These are phyloP conservation scores for Parasitella parasitica DNA, from an alignment of 371 early-diverging fungal genomes.

Conservation along the genomic window DNA sequence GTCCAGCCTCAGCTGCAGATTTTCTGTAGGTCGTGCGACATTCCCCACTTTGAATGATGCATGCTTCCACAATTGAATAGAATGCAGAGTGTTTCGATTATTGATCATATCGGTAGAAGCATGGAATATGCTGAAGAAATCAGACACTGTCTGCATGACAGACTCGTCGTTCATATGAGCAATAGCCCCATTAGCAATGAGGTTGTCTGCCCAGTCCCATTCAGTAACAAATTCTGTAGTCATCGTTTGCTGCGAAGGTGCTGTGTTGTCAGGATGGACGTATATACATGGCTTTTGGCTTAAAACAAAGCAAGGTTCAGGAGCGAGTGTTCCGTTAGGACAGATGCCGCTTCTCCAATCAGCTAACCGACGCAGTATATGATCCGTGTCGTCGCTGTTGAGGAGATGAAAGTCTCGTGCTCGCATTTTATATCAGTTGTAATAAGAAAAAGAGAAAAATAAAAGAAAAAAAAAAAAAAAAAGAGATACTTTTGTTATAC, in stretches of 20 bases:
- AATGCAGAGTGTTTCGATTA: slow-evolving; percentile 19
- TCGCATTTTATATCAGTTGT: not conserved
- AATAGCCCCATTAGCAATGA: slow-evolving; percentile 30
- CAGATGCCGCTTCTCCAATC: slow-evolving; percentile 40
- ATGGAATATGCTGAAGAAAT: slow-evolving; percentile 36
- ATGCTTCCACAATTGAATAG: slow-evolving; percentile 27
- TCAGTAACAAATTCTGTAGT: slow-evolving; percentile 36
- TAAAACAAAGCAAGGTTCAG: slow-evolving; percentile 33
- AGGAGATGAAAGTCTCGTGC: slow-evolving; percentile 3
- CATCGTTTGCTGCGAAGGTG: slow-evolving; percentile 1
- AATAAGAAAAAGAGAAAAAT: not conserved
- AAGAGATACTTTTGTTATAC: not conserved
- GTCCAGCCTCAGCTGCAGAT: slow-evolving; percentile 23
- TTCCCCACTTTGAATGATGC: slow-evolving; percentile 38
- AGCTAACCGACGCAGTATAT: slow-evolving; percentile 20
- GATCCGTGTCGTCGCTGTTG: slow-evolving; percentile 14
- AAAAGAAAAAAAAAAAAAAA: not conserved
- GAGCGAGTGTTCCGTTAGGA: slow-evolving; percentile 33
- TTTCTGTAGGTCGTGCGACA: slow-evolving; percentile 30
- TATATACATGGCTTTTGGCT: slow-evolving; percentile 23
- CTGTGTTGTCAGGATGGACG: slow-evolving; percentile 19
- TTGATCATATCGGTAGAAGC: slow-evolving; percentile 2
- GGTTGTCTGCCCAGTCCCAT: slow-evolving; percentile 32
- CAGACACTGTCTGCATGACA: slow-evolving; percentile 33
- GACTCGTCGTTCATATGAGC: slow-evolving; percentile 34